Base-by-base conservation (phyloP, 2,329 filamentous ascomycete genomes). In the Cladosporium sp. region DNA sequence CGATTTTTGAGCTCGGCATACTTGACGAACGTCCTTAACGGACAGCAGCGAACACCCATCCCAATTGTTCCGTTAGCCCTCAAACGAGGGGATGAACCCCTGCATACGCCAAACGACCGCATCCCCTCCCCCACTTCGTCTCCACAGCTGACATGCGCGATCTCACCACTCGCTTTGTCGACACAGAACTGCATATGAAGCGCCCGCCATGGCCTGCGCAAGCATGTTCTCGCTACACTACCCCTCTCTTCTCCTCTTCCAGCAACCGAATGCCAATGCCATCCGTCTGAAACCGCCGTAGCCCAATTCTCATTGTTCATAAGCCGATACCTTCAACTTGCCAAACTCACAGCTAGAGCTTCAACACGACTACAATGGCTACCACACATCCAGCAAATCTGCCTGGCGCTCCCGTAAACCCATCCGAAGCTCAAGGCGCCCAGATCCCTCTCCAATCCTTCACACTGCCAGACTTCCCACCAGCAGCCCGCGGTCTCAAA, bases 401-500 rank as follows among this genome's bases (percentile, higher is more conserved):
- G 5, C 71, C 73, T 58, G 76, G 74, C 22, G 77, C 77, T n/a
- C 77, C 63, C 13, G 64, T 67, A 34, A 63, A 68, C 48, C 64
- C 66, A 10, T 57, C 58, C n/a, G 56, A 64, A 40, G 71, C 76
- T 4, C 71, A 73, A 61, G 76, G 74, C 28, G 77, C 77, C 20
- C 77, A 79, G 52, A 76, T 79, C 32, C 75, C 77, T 0, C 70
- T 80, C 34, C 69, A 75, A 58, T 65, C 66, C 59, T 80, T 80
- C 70, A 70, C 66, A 17, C 65, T 80, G 13, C 77, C 78, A 3
- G 65, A 69, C 49, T 79, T 80, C 61, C 77, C 77, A 2, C 66
- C 70, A 0, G 68, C 75, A 65, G 76, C 77, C 5, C 68, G 66
- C n/a, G 66, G 65, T n/a, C 70, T 79, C 48, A 71, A 71, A 57